Base-by-base conservation (phyloP, 2,329 filamentous ascomycete species). In the Ophioceras dolichostomum region DNA sequence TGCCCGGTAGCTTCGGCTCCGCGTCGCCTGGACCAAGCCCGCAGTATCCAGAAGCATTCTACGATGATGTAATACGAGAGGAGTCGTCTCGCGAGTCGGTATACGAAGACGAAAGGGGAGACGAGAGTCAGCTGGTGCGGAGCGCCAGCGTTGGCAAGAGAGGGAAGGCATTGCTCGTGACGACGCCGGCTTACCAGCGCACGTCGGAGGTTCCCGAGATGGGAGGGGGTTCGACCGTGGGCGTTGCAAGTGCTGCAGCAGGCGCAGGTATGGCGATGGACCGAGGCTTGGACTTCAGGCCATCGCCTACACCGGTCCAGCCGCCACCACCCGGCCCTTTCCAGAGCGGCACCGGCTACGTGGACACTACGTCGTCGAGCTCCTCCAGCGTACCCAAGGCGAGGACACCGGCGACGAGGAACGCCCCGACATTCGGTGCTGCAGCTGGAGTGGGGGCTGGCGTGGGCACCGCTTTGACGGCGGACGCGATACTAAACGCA, bases 1-100 rank as follows among this genome's bases (percentile, higher is more conserved):
- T 86, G 53, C 81, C 82, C 1, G 72, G 76, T 16, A 76, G 65
- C 46, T 86, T 79, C 73, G 73, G 65, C 4, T 70, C 65, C 4
- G 52, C 58, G 26, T 70, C 68, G 1, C 62, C 64, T 3, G 53
- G 54, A 10, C 52, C 52, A 22, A 71, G 64, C 52, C 56, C 67
- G 37, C 48, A 62, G 47, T 58, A 68, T 49, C 40, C 52, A n/a
- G 67, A 68, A n/a, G 59, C 60, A 10, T 65, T 65, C 44, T 68
- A 67, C 42, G 68, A 70, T 34, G 68, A 71, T 24, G 54, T 58
- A 3, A 61, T 67, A 32, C 58, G 58, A 4, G 68, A 73, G 27
- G 64, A 65, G 32, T 55, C 49, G 32, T n/a, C n/a, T n/a, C 51
- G 50, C 18, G 55, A 61, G 29, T 62, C 62, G 3, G 45, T 55